phyloP scores from a whole-genome alignment of 345 rosid species.

The Eucalyptus marginata region DNA sequence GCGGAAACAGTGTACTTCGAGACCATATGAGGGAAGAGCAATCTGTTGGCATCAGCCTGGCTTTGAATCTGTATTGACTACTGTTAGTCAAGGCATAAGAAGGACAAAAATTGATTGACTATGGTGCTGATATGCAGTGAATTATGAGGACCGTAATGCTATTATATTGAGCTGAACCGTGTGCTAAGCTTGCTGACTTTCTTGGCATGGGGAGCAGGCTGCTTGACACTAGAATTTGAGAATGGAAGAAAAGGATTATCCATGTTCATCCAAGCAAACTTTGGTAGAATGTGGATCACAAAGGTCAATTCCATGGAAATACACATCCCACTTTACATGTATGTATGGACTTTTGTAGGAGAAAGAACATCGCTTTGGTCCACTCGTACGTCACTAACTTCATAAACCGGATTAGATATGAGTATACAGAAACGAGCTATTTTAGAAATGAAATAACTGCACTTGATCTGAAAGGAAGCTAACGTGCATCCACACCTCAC shows the following conservation, averaged over 20 bases:
- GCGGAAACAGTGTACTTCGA: not conserved
- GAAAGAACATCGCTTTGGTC: not conserved
- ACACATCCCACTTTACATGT: not conserved
- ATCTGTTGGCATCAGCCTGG: not conserved
- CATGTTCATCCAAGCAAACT: not conserved
- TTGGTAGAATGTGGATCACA: not conserved
- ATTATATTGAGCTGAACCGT: not conserved
- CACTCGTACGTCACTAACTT: not conserved
- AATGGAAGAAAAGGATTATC: not conserved
- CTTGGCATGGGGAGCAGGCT: not conserved
- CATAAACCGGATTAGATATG: not conserved
- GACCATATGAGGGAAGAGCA: not conserved
- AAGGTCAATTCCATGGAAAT: not conserved
- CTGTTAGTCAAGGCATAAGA: not conserved
- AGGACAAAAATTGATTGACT: not conserved
- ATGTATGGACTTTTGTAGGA: not conserved
- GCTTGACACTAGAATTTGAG: not conserved
- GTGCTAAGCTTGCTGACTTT: not conserved
- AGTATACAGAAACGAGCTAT: not conserved
- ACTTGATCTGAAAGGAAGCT: not conserved
- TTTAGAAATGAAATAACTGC: not conserved
- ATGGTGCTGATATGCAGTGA: not conserved
- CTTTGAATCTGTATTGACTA: not conserved
- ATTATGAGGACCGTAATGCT: not conserved
- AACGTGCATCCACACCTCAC: not conserved